Percentiles rank a stretch among this genome's conserved stretches.
Conservation (phyloP, 768 basidiomycete species). For the Obba rivulosa region DNA sequence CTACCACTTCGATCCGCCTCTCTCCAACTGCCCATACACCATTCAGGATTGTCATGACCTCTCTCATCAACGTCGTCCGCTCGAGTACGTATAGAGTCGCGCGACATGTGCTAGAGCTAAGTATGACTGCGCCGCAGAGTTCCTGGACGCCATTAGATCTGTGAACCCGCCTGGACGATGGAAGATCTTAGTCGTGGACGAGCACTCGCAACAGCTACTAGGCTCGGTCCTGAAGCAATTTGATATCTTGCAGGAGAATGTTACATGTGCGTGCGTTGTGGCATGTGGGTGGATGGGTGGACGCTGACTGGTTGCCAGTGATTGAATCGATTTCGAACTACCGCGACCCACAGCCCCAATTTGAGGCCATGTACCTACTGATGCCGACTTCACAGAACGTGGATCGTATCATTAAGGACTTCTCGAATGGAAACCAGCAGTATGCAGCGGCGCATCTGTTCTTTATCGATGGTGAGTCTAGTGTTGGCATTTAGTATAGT, state of each 20-base stretch:
- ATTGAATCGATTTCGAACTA: conserved; percentile 85
- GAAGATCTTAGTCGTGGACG: conserved; percentile 98
- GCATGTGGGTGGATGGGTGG: neutral
- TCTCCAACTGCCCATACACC: neutral
- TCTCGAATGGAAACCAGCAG: conserved; percentile 52
- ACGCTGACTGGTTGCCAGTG: conserved; percentile 41
- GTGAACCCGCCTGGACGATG: conserved; percentile 84
- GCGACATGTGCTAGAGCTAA: conserved; percentile 30
- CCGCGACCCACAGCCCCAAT: conserved; percentile 76
- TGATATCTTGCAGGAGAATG: conserved; percentile 93
- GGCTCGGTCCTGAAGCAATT: conserved; percentile 86
- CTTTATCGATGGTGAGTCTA: conserved; percentile 81
- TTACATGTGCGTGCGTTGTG: conserved; percentile 72
- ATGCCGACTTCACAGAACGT: conserved; percentile 96
- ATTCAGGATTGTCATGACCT: conserved; percentile 18
- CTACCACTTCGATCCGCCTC: too few species aligned
- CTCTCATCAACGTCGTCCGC: conserved; percentile 41
- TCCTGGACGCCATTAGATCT: conserved; percentile 82
- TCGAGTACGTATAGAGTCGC: conserved; percentile 31
- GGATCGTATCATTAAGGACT: conserved; percentile 86
- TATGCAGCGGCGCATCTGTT: conserved; percentile 88
- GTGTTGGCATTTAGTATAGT: neutral
- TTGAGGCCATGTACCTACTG: conserved; percentile 91
- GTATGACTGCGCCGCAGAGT: conserved; percentile 51
- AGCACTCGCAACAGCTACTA: conserved; percentile 80